A percentile compares a stretch with the other conserved stretches of the same genome.
These are phyloP conservation scores for Pseudocercospora fijiensis DNA, from an alignment of 2,329 filamentous ascomycete genomes.

Conservation along the genomic window DNA sequence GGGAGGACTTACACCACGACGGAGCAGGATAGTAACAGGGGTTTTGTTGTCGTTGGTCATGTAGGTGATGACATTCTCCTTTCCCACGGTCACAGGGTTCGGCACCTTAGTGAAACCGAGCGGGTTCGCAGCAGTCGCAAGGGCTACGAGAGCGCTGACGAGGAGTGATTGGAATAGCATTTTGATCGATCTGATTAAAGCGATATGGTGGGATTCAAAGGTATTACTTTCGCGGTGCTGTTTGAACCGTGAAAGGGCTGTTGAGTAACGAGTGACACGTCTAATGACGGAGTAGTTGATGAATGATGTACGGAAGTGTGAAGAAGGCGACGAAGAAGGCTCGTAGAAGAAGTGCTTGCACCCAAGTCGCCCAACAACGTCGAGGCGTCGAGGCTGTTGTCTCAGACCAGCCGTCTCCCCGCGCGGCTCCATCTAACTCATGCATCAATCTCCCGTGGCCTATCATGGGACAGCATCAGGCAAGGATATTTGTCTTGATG, in stretches of 20 bases:
- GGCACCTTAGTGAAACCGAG: constrained; percentile 56
- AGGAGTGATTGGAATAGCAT: constrained; percentile 56
- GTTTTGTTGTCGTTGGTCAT: constrained; percentile 28
- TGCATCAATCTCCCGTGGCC: constrained; percentile 3
- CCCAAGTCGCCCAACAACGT: too few relatives aligned
- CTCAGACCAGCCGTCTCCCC: neutral
- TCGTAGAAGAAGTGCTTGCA: neutral
- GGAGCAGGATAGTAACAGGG: constrained; percentile 57
- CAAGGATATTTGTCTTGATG: neutral
- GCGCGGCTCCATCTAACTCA: neutral
- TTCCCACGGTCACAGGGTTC: constrained; percentile 49
- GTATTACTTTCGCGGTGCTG: constrained; percentile 1
- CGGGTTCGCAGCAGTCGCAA: constrained; percentile 48
- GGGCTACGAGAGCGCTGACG: constrained; percentile 46
- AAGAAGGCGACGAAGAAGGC: constrained; percentile 3
- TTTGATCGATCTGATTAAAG: constrained; percentile 23
- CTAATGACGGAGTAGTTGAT: neutral
- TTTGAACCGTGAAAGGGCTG: neutral
- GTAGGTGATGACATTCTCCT: constrained; percentile 37
- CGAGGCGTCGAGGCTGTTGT: too few relatives aligned
- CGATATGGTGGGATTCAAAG: neutral
- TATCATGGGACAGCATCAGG: neutral
- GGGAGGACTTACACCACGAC: constrained; percentile 46
- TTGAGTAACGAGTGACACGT: constrained; percentile 6
- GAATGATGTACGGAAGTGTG: neutral